Evolutionary conservation across 805 yeast species (phyloP).

Genomic region (Cyberlindnera mycetangii): DNA sequence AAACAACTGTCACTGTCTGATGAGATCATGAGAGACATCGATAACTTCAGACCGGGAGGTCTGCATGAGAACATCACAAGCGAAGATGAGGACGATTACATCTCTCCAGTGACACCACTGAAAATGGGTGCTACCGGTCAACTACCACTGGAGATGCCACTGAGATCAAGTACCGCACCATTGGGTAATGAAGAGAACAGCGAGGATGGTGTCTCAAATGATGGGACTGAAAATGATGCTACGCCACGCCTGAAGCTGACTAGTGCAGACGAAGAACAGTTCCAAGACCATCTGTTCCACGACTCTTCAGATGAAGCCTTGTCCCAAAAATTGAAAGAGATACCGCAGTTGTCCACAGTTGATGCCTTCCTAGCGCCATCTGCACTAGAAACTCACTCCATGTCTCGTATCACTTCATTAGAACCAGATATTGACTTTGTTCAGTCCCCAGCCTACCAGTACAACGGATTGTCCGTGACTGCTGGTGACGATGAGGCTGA

Average conservation of each 20-base stretch:
- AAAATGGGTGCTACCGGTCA: not conserved
- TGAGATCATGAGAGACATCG: slow-evolving; percentile 28
- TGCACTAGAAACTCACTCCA: not conserved
- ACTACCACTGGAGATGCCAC: slow-evolving; percentile 6
- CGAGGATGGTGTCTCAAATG: not conserved
- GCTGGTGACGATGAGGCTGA: not conserved
- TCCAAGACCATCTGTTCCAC: slow-evolving; percentile 13
- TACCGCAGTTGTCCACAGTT: not conserved
- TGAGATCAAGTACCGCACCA: not conserved
- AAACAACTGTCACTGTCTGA: slow-evolving; percentile 28
- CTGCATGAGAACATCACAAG: slow-evolving; percentile 2
- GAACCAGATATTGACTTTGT: slow-evolving; percentile 11
- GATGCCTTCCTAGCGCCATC: slow-evolving; percentile 2
- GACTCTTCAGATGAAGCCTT: slow-evolving; percentile 21
- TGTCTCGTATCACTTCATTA: slow-evolving; percentile 6
- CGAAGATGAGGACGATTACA: slow-evolving; percentile 16
- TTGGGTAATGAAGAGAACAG: not conserved
- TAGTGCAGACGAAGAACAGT: not conserved
- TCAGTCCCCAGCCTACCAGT: slow-evolving; percentile 5
- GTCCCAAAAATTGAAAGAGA: not conserved
- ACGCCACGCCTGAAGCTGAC: not conserved
- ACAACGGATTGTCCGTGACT: not conserved
- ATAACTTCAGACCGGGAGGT: slow-evolving; percentile 21
- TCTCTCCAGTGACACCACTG: slow-evolving; percentile 25
- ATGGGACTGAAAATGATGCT: not conserved